Percentiles rank a stretch among this genome's conserved stretches.
Evolutionary conservation across 352 stramenopile species (phyloP).

Genomic region (Phytopythium boreale): DNA sequence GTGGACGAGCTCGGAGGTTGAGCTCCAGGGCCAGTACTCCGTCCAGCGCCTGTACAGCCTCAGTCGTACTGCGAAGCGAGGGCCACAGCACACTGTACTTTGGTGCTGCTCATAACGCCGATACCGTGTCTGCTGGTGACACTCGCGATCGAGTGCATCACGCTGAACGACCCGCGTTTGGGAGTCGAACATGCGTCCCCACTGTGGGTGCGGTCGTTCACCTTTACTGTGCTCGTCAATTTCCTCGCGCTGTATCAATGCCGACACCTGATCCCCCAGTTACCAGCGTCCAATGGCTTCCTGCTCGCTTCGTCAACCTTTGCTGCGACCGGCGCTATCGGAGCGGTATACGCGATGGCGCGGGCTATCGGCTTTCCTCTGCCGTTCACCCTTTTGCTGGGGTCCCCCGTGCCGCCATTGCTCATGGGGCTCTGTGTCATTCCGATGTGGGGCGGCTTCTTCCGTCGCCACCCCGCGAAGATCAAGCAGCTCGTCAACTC

Average conservation of each 20-base stretch:
- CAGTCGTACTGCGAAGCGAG: slow-evolving; percentile 8
- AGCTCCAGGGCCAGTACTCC: slow-evolving; percentile 38
- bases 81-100: background rate
- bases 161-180: background rate
- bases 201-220: background rate
- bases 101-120: slow-evolving; percentile 15
- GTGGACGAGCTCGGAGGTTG: slow-evolving; percentile 16
- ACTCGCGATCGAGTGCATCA: slow-evolving; percentile 21
- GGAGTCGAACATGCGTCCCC: slow-evolving; percentile 4
- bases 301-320: background rate
- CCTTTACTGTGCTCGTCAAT: background rate
- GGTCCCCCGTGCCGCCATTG: background rate
- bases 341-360: background rate
- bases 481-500: slow-evolving; percentile 6
- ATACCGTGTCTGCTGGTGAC: slow-evolving; percentile 27
- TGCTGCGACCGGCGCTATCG: background rate
- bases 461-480: background rate
- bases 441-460: background rate
- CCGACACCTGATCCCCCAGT: background rate
- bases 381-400: background rate
- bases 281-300: background rate
- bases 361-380: background rate
- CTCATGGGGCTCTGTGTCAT: background rate
- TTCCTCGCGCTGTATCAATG: background rate
- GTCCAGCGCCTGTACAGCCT: slow-evolving; percentile 15